Conservation (phyloP, 352 stramenopile genomes). For the Globisporangium rhizosaccharum region DNA sequence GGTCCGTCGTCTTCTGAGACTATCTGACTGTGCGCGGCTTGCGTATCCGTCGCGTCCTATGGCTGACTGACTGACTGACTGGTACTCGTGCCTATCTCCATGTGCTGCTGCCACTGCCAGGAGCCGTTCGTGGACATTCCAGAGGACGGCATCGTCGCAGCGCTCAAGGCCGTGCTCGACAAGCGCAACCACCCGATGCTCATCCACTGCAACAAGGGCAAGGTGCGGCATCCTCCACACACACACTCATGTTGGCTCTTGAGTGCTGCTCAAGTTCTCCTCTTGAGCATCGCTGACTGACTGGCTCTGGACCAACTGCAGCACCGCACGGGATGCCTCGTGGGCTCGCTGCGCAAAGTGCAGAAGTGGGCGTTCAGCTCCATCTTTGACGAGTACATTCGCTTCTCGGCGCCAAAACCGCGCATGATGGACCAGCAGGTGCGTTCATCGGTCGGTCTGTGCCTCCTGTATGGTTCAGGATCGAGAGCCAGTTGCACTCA, state of each 20-base stretch:
- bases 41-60: too few species aligned
- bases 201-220: constrained; percentile 87
- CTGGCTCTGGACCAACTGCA: constrained; percentile 10
- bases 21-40: neutral
- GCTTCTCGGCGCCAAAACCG: constrained; percentile 78
- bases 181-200: constrained; percentile 84
- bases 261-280: neutral
- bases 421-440: constrained; percentile 88
- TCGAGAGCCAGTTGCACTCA: neutral
- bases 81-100: neutral
- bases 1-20: constrained; percentile 12
- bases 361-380: constrained; percentile 80
- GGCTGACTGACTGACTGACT: too few species aligned
- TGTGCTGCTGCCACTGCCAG: constrained; percentile 15
- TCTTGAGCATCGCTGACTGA: neutral
- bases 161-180: constrained; percentile 73
- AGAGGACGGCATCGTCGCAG: constrained; percentile 69
- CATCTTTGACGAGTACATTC: constrained; percentile 85
- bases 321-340: constrained; percentile 77
- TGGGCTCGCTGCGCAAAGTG: constrained; percentile 75
- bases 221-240: constrained; percentile 23
- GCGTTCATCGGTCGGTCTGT: neutral
- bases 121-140: constrained; percentile 86
- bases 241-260: neutral
- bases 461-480: neutral